Percentiles rank a stretch among this genome's conserved stretches.
phyloP scores from a whole-genome alignment of 306 rosid species.

The Glycine soja region DNA sequence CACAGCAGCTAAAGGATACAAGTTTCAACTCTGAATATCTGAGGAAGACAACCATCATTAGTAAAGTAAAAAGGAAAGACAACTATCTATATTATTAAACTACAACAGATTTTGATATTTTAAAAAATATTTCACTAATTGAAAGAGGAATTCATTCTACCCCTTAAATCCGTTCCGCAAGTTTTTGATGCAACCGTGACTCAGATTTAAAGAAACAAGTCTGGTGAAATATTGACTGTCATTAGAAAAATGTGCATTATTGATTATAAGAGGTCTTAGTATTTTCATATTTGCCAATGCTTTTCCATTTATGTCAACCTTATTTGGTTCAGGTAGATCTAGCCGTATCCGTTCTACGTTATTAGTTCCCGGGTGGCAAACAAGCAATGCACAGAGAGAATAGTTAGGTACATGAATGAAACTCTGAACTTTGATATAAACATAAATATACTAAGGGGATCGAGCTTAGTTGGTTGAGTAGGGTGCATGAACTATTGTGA shows the following conservation, averaged over 20 bases:
- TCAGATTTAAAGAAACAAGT: neutral
- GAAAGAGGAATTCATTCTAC: neutral
- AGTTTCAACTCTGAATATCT: constrained; percentile 3
- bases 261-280: neutral
- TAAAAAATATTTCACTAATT: neutral
- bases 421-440: neutral
- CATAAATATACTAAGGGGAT: too few relatives aligned
- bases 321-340: neutral
- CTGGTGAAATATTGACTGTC: neutral
- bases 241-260: neutral
- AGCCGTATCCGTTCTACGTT: neutral
- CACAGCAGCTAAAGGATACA: neutral
- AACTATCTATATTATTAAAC: neutral
- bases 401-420: neutral
- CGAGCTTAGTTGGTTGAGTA: too few relatives aligned
- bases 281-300: neutral
- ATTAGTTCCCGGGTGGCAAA: neutral
- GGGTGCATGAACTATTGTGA: too few relatives aligned
- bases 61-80: neutral
- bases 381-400: neutral
- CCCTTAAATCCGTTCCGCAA: neutral
- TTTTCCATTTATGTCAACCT: neutral
- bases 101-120: neutral
- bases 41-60: neutral
- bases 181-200: neutral